Base-by-base conservation (phyloP, 2,329 filamentous ascomycete genomes). In the Juglanconis sp. region DNA sequence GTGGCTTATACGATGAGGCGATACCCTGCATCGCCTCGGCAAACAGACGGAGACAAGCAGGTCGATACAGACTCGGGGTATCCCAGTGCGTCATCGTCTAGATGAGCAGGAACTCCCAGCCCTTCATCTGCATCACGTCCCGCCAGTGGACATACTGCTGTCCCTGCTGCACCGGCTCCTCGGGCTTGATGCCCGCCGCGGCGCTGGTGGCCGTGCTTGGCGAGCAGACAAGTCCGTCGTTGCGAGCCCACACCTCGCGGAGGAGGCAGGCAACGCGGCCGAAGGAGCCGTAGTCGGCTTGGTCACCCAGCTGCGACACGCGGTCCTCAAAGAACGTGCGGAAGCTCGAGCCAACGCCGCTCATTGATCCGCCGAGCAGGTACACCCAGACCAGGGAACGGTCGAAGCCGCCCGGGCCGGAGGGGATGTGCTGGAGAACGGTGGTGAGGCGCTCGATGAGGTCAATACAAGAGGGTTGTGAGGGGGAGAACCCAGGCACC, bases 361-460 rank as follows among this genome's bases (percentile, higher is more conserved):
- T 92, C 68, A 91, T 87, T 5, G 89, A 88, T 59, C 93, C 95
- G 48, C 90, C 89, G 59, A 98, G 87, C 50, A 98, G 87, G 68
- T 96, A 88, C 24, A 96, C 93, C 95, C 95, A 98, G 64, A 92
- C 88, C 31, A 98, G 85, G 61, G 89, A 92, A 69, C 92, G 90
- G 76, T 99, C 95, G 70, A 92, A 97, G 57, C 94, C 94, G 42
- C 85, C 81, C 5, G 86, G 83, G 0, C 94, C 94, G 1, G 87
- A 83, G 30, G 95, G 95, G 65, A 99, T 93, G 73, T 85, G 89
- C 59, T 90, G 85, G 64, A 98, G 87, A 40, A 89, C 85, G 60
- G 86, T 83, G 32, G 89, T 87, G 63, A 97, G 85, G 69, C 91
- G 90, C 62, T 89, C 84, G 47, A 97, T 86, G 31, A 98, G 82